Conservation (phyloP, 2,329 filamentous ascomycete species). For the Tolypocladium inflatum region DNA sequence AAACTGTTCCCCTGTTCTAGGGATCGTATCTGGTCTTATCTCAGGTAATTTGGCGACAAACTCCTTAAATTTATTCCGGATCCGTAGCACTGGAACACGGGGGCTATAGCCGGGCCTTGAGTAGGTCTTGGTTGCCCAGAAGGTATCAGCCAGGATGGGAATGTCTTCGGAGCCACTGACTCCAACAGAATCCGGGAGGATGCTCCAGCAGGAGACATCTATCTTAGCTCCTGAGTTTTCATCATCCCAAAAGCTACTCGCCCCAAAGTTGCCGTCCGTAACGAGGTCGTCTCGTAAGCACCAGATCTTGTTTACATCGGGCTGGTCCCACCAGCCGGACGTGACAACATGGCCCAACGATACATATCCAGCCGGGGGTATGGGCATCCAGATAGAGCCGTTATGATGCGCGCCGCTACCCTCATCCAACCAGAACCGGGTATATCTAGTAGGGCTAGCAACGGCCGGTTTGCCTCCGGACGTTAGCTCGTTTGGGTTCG, state of each 20-base stretch:
- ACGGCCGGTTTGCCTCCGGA: not conserved
- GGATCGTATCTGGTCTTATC: not conserved
- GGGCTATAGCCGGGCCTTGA: not conserved
- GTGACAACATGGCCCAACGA: not conserved
- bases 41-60: not conserved
- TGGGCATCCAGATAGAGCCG: not conserved
- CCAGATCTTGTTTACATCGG: not conserved
- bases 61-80: not conserved
- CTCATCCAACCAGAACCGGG: no score
- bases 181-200: not conserved
- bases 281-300: not conserved
- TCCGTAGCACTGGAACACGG: not conserved
- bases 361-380: not conserved
- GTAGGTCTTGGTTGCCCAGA: not conserved
- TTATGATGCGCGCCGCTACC: no score
- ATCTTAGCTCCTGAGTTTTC: not conserved
- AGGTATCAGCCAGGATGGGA: not conserved
- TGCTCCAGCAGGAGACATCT: not conserved
- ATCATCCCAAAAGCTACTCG: not conserved
- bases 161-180: not conserved
- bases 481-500: not conserved
- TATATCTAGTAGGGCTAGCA: not conserved
- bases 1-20: no score
- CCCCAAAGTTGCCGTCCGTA: not conserved
- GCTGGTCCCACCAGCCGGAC: not conserved